Evolutionary conservation across 148 eudicot species (phyloP), one percentile per base, ranked within the genome.

Genomic region (Pharnaceum exiguum): DNA sequence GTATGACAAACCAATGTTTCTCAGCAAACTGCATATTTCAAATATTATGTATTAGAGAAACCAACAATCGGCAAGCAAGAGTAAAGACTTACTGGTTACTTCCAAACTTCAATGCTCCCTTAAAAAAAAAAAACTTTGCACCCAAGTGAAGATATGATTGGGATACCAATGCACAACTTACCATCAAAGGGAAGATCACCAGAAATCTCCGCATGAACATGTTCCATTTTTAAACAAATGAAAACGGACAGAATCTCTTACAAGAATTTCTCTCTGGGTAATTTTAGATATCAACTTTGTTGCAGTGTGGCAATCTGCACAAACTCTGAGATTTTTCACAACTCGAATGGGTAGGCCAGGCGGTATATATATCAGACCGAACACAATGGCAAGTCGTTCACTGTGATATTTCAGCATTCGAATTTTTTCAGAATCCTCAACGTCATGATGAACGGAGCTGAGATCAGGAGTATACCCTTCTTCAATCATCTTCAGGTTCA

Each of bases 171-270:
- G 3, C 4, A 49, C 24, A 27, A 39, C 25, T 21, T 43, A n/a
- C 45, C 21, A 23, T 51, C 36, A 32, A 23, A 0, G 7, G 21
- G 22, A 29, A 29, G 5, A 57, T 77, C 70, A 93, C 98, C 98
- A 93, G 63, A 93, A 93, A 72, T 93, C 98, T 73, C 98, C 98
- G 76, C 98, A 93, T 13, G 98, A 88, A 73, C 98, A 93, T 16
- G 71, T 74, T 74, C 98, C 98, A 73, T 88, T 79, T 72, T 81
- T 88, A 61, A 93, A 88, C 46, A 93, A 67, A 84, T 93, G 98
- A 66, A 77, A 93, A 17, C 98, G 84, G 57, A 81, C 96, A 54
- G 96, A 69, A 72, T 91, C 98, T 78, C 98, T 79, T 19, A 91
- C 98, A 49, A 91, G 98, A 77, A 91, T 87, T 59, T 93, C 96